These are phyloP conservation scores for Rehmannia glutinosa DNA, from an alignment of 257 asterid species.

Conservation along the genomic window DNA sequence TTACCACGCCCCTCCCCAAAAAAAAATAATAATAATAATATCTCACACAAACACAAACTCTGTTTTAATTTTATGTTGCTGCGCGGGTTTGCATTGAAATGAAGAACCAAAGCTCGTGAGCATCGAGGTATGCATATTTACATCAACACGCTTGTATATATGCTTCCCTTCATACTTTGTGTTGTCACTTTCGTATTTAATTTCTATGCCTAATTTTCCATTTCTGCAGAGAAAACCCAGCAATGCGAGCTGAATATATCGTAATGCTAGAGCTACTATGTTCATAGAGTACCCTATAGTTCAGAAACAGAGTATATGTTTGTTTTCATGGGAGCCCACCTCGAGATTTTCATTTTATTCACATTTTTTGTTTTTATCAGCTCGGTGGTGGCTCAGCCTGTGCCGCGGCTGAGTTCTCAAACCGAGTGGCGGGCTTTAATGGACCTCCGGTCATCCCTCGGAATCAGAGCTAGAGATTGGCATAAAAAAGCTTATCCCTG, in stretches of 20 bases:
- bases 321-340: conserved; percentile 24
- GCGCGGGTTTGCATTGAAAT: conserved; percentile 11
- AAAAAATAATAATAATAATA: too few relatives aligned
- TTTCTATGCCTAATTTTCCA: neutral
- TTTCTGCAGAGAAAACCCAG: conserved; percentile 10
- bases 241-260: too few relatives aligned
- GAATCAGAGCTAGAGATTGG: conserved; percentile 57
- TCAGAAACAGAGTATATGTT: neutral
- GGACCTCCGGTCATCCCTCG: conserved; percentile 61
- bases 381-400: conserved; percentile 30
- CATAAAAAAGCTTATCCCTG: conserved; percentile 57
- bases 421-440: conserved; percentile 52
- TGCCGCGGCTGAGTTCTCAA: conserved; percentile 25
- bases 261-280: too few relatives aligned
- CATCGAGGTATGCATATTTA: conserved; percentile 24
- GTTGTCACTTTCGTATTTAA: neutral
- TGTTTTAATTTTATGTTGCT: neutral
- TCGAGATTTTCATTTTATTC: conserved; percentile 18
- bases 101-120: conserved; percentile 27
- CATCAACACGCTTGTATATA: neutral
- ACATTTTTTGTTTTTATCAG: conserved; percentile 17
- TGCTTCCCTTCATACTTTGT: neutral
- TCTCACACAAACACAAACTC: neutral
- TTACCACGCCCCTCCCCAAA: neutral
- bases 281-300: neutral